A percentile compares a stretch with the other conserved stretches of the same genome.
These are phyloP conservation scores for Chionographis japonica DNA, from an alignment of 106 monocot species.

Conservation along the genomic window DNA sequence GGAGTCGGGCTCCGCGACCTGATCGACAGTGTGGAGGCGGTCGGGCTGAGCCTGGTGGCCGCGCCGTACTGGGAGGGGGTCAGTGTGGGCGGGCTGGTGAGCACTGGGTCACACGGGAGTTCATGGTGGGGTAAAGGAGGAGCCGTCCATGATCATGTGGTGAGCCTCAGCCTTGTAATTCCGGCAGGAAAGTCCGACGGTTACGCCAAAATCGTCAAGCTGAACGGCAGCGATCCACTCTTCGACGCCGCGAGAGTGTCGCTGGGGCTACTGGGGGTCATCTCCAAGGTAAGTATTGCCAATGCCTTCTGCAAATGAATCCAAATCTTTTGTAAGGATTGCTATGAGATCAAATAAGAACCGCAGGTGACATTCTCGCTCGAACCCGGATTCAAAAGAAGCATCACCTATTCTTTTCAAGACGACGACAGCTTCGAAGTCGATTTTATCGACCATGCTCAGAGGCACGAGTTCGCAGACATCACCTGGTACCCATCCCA, in stretches of 20 bases:
- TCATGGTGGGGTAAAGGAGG: constrained; percentile 85
- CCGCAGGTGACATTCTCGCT: constrained; percentile 61
- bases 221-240: constrained; percentile 18
- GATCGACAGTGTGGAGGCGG: constrained; percentile 54
- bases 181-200: constrained; percentile 36
- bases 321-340: neutral
- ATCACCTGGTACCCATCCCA: constrained; percentile 82
- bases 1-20: constrained; percentile 59
- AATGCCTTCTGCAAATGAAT: neutral
- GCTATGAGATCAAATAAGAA: neutral
- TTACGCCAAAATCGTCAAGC: constrained; percentile 46
- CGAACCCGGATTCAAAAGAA: constrained; percentile 66
- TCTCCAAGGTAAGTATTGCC: constrained; percentile 43
- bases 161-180: constrained; percentile 46
- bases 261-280: constrained; percentile 57
- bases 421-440: constrained; percentile 44
- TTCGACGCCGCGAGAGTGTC: constrained; percentile 56
- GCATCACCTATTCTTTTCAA: constrained; percentile 48
- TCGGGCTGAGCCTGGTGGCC: constrained; percentile 59
- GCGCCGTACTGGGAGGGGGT: constrained; percentile 88
- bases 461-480: constrained; percentile 65
- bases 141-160: constrained; percentile 62
- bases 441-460: constrained; percentile 36
- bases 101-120: constrained; percentile 78
- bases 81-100: constrained; percentile 56